phyloP scores from a whole-genome alignment of 257 asterid species.

The Fraxinus cuspidata region DNA sequence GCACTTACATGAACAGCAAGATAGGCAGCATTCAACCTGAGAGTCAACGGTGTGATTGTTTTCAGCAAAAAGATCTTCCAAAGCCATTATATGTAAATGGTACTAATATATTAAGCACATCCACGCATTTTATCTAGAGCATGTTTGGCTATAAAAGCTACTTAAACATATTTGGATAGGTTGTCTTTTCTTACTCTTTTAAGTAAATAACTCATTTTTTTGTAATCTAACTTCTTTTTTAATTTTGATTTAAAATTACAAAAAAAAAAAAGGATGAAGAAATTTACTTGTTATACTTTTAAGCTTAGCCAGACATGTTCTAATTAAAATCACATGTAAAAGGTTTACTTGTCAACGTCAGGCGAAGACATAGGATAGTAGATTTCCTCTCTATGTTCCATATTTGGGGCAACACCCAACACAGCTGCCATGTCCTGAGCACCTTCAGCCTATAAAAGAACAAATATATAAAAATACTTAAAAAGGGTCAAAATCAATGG shows the following conservation, averaged over 20 bases:
- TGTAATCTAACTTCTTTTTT: not conserved
- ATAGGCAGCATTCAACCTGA: conserved; percentile 80
- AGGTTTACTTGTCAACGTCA: conserved; percentile 75
- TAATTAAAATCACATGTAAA: conserved; percentile 3
- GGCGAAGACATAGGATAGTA: conserved; percentile 86
- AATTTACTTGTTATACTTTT: not conserved
- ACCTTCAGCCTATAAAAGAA: conserved; percentile 59
- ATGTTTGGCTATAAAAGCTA: not conserved
- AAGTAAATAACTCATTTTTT: not conserved
- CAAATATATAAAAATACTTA: conserved; percentile 4
- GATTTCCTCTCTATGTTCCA: conserved; percentile 72
- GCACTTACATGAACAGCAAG: conserved; percentile 77
- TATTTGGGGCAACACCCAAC: conserved; percentile 54
- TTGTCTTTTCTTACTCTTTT: not conserved
- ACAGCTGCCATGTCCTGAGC: conserved; percentile 62
- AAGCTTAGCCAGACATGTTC: not conserved
- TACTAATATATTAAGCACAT: not conserved
- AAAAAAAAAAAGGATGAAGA: not conserved
- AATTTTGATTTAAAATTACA: not conserved
- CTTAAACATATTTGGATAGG: not conserved
- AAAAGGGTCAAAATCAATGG: not conserved
- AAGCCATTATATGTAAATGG: not conserved
- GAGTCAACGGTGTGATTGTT: not conserved
- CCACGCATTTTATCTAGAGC: no score
- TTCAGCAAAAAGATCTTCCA: not conserved